Evolutionary conservation across 495 filamentous ascomycete genomes (phyloP).

Genomic region (Podospora bellae-mahoneyi): DNA sequence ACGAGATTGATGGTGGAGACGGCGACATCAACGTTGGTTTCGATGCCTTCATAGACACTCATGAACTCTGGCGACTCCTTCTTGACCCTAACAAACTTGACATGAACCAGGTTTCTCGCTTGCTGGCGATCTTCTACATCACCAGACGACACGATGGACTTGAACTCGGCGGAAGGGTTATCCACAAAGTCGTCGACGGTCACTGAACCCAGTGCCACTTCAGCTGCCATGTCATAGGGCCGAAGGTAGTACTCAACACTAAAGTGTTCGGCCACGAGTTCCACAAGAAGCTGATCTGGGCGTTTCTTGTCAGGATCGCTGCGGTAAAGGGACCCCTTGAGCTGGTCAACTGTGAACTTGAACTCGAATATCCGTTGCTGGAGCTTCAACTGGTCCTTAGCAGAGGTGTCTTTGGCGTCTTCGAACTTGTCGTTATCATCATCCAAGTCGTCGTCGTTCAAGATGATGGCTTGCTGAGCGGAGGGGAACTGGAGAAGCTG

Average conservation of each 20-base stretch:
- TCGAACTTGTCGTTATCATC: constrained; percentile 60
- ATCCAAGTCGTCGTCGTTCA: constrained; percentile 75
- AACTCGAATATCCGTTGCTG: constrained; percentile 91
- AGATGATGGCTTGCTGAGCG: constrained; percentile 69
- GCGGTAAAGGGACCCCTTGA: constrained; percentile 86
- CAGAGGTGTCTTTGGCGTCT: constrained; percentile 57
- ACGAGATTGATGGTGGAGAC: constrained; percentile 95
- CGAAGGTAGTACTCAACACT: constrained; percentile 80
- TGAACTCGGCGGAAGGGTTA: constrained; percentile 87
- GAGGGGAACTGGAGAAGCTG: constrained; percentile 51
- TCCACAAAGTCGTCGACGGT: constrained; percentile 92
- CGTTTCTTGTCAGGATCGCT: constrained; percentile 75
- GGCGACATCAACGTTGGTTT: constrained; percentile 85
- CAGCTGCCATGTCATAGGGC: constrained; percentile 86
- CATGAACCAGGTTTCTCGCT: constrained; percentile 75
- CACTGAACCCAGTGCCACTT: constrained; percentile 81
- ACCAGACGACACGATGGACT: constrained; percentile 88
- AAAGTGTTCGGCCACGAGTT: constrained; percentile 88
- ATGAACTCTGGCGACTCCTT: constrained; percentile 89
- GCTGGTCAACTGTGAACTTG: constrained; percentile 87
- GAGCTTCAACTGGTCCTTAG: constrained; percentile 61
- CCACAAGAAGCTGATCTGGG: constrained; percentile 79
- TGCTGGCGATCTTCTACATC: constrained; percentile 63
- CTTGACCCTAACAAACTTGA: constrained; percentile 88
- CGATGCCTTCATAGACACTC: constrained; percentile 85